Evolutionary conservation across 2,329 filamentous ascomycete species (phyloP).

Genomic region (Fusarium compactum): DNA sequence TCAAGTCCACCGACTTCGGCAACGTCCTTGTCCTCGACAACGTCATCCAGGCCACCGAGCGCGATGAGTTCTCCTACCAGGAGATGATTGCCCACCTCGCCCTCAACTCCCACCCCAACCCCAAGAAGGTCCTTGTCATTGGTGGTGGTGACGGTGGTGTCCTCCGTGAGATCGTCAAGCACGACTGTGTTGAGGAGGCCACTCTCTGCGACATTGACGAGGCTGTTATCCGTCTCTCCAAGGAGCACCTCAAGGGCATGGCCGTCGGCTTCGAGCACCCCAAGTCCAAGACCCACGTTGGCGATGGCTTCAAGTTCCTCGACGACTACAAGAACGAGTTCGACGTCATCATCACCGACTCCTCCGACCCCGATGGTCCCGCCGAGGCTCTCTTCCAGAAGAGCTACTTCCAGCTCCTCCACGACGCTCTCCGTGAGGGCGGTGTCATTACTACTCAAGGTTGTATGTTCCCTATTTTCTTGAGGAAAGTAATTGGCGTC

Average conservation of each 20-base stretch:
- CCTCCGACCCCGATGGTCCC: conserved; percentile 95
- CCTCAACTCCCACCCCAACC: conserved; percentile 98
- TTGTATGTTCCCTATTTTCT: conserved; percentile 89
- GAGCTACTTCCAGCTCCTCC: conserved; percentile 95
- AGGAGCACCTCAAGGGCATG: conserved; percentile 97
- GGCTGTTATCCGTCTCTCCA: conserved; percentile 97
- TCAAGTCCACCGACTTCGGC: conserved; percentile 97
- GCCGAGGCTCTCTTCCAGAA: conserved; percentile 98
- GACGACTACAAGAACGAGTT: conserved; percentile 96
- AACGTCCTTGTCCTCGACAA: conserved; percentile 98
- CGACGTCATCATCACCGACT: conserved; percentile 99
- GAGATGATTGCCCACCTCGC: conserved; percentile 99
- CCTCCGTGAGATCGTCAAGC: conserved; percentile 98
- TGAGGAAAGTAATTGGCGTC: conserved; percentile 55
- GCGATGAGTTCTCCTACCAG: conserved; percentile 99
- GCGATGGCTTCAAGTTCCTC: conserved; percentile 99
- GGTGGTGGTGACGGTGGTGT: conserved; percentile 98
- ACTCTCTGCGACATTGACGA: conserved; percentile 99
- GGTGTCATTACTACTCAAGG: conserved; percentile 99
- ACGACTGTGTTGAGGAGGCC: conserved; percentile 95
- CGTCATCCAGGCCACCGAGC: conserved; percentile 98
- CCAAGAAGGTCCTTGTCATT: conserved; percentile 98
- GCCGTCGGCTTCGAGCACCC: conserved; percentile 92
- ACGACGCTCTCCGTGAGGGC: conserved; percentile 89
- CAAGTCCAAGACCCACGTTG: conserved; percentile 91